Evolutionary conservation across 2,329 filamentous ascomycete species (phyloP), one percentile per base, ranked within the genome.

Genomic region (Fusarium floridanum): DNA sequence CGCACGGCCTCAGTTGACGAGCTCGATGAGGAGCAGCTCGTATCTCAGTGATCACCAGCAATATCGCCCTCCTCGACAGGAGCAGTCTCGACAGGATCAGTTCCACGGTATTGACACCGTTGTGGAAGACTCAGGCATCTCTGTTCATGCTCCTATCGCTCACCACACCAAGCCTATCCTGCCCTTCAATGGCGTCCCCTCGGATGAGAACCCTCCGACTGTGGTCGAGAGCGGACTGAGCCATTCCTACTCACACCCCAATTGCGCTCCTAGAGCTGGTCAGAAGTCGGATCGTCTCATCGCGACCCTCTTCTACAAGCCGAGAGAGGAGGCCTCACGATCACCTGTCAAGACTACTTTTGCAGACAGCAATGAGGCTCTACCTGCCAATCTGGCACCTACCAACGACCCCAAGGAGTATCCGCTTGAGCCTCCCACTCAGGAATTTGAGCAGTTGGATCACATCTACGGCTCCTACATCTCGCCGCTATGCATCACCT

Each of bases 391-490:
- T 84, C 82, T 92, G 78, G 88, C 90, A 20, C 89, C 91, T 10
- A 89, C 90, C 59, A 88, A 86, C 75, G 86, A 88, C 74, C 85
- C 88, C 66, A 87, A 89, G n/a, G 84, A 85, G 72, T 91, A 91
- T 76, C 89, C 91, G 27, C 85, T 91, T 61, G 89, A 92, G 80
- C 86, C 89, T 68, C 86, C 90, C 68, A 85, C 86, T 64, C 82
- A 86, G 76, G 86, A 91, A 79, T 78, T 80, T 16, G 86, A 91
- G 82, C 85, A 90, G 66, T 86, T 92, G 62, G 90, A 92, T 78
- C 89, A 91, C 71, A 86, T 92, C 20, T 92, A 92, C 76, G 91
- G 91, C 71, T 91, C 89, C 22, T 91, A 91, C 77, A 88, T 92
- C 78, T 91, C 90, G 20, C 89, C 90, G 7, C 85, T 92, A 70